Percentiles rank a stretch among this genome's conserved stretches.
These are phyloP conservation scores for Solanum hybrid DNA, from an alignment of 305 asterid species.

Conservation along the genomic window DNA sequence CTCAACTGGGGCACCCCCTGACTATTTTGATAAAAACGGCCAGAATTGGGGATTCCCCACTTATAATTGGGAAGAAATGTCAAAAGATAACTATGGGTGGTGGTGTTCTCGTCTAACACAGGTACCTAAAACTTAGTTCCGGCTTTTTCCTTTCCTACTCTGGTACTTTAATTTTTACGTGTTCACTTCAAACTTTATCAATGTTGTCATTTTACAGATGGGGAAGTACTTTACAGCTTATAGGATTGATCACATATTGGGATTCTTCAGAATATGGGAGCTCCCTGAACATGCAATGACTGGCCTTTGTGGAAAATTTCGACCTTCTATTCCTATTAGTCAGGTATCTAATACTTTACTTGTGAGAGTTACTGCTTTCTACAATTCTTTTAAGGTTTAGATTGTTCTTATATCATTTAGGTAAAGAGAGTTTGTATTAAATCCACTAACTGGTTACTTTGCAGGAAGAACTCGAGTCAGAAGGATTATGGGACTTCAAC, in stretches of 20 bases:
- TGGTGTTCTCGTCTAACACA: conserved; percentile 96
- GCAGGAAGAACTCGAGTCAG: conserved; percentile 92
- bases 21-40: conserved; percentile 97
- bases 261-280: conserved; percentile 98
- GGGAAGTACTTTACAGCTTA: conserved; percentile 95
- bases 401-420: neutral
- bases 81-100: conserved; percentile 95
- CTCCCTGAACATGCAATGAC: conserved; percentile 94
- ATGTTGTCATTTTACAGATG: conserved; percentile 47
- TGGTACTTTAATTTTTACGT: neutral
- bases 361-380: neutral
- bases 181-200: neutral
- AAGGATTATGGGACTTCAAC: conserved; percentile 94
- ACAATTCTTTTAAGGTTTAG: neutral
- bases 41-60: conserved; percentile 99
- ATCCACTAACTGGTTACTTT: neutral
- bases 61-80: conserved; percentile 99
- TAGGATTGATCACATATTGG: conserved; percentile 91
- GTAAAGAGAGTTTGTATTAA: neutral
- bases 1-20: conserved; percentile 99
- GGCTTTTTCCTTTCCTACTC: neutral
- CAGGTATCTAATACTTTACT: conserved; percentile 34
- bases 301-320: conserved; percentile 96
- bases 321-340: conserved; percentile 91
- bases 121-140: conserved; percentile 29